A percentile compares a stretch with the other conserved stretches of the same genome.
Conservation (phyloP, 2,329 filamentous ascomycete species). For the Clarireedia homoeocarpa region DNA sequence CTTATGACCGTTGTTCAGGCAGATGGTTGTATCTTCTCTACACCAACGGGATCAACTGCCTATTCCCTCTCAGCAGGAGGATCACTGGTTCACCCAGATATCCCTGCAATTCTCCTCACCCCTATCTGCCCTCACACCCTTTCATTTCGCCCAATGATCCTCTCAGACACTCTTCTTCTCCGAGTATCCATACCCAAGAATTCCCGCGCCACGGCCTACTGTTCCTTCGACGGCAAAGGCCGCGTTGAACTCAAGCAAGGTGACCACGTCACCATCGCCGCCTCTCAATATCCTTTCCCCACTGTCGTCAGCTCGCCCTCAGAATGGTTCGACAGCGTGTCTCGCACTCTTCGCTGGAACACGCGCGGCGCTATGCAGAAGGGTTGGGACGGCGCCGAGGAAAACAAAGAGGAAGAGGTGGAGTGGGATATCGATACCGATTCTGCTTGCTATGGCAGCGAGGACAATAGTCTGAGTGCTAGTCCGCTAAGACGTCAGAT, state of each 20-base stretch:
- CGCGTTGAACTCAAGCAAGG: constrained; percentile 88
- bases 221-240: constrained; percentile 94
- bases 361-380: constrained; percentile 88
- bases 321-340: constrained; percentile 97
- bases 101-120: constrained; percentile 91
- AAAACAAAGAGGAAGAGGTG: constrained; percentile 40
- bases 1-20: constrained; percentile 93
- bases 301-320: constrained; percentile 84
- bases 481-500: constrained; percentile 66
- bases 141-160: constrained; percentile 94
- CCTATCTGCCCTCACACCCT: constrained; percentile 97
- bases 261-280: constrained; percentile 92
- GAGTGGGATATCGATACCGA: constrained; percentile 97
- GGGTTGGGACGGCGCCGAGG: constrained; percentile 53
- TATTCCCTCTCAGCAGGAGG: constrained; percentile 95
- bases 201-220: constrained; percentile 89
- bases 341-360: constrained; percentile 90
- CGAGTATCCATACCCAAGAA: constrained; percentile 78
- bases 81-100: constrained; percentile 91
- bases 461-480: constrained; percentile 60
- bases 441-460: constrained; percentile 60
- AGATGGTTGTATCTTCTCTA: constrained; percentile 96
- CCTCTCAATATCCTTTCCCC: constrained; percentile 93
- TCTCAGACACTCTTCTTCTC: constrained; percentile 88
- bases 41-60: constrained; percentile 87